A percentile compares a stretch with the other conserved stretches of the same genome.
phyloP scores from a whole-genome alignment of 805 yeast genomes.

The Priceomyces haplophilus region DNA sequence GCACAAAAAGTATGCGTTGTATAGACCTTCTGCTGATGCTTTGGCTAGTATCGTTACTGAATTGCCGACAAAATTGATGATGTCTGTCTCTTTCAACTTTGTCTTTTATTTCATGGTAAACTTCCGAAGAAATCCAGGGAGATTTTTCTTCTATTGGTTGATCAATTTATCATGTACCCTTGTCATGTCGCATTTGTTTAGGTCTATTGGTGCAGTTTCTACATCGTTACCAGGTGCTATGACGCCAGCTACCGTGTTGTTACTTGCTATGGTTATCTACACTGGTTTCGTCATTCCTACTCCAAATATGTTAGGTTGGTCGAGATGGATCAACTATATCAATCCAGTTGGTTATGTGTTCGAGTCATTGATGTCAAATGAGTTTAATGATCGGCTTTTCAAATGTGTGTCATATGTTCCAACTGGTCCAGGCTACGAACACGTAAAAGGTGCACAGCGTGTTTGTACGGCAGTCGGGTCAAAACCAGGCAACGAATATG shows the following conservation, averaged over 20 bases:
- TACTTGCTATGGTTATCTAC: constrained; percentile 54
- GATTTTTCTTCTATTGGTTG: constrained; percentile 39
- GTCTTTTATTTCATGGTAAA: constrained; percentile 49
- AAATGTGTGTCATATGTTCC: constrained; percentile 60
- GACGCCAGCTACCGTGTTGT: constrained; percentile 44
- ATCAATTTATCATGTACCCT: constrained; percentile 29
- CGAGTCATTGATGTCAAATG: constrained; percentile 63
- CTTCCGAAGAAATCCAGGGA: constrained; percentile 35
- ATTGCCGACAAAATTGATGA: constrained; percentile 54
- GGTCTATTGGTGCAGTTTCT: constrained; percentile 42
- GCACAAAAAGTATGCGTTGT: constrained; percentile 69
- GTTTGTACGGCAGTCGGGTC: constrained; percentile 66
- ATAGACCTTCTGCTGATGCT: constrained; percentile 73
- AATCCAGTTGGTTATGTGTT: constrained; percentile 42
- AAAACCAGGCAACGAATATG: constrained; percentile 47
- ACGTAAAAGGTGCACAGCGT: constrained; percentile 32
- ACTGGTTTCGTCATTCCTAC: constrained; percentile 46
- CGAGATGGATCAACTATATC: constrained; percentile 47
- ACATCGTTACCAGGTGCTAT: constrained; percentile 40
- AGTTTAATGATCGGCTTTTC: constrained; percentile 57
- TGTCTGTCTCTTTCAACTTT: constrained; percentile 30
- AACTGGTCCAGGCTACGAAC: constrained; percentile 50
- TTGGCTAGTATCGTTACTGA: constrained; percentile 58
- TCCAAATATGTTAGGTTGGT: constrained; percentile 60
- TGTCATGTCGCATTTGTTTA: constrained; percentile 40